A percentile compares a stretch with the other conserved stretches of the same genome.
Conservation (phyloP, 2,329 filamentous ascomycete species). For the Cladophialophora yegresii region DNA sequence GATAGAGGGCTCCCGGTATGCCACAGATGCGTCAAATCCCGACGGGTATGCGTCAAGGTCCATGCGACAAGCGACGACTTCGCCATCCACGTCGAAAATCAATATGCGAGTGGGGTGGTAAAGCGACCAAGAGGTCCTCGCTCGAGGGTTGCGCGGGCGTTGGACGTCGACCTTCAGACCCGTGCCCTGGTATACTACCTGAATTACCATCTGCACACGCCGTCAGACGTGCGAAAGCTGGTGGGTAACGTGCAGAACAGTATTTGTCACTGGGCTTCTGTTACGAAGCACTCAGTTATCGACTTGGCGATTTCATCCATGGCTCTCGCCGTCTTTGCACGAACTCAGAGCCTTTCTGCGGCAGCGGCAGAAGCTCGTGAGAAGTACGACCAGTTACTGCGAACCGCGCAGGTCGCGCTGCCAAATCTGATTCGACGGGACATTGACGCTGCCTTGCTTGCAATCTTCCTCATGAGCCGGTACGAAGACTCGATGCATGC, state of each 20-base stretch:
- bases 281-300: slow-evolving; percentile 31
- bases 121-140: slow-evolving; percentile 43
- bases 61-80: slow-evolving; percentile 15
- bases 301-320: slow-evolving; percentile 40
- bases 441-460: slow-evolving; percentile 34
- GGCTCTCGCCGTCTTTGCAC: slow-evolving; percentile 39
- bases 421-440: slow-evolving; percentile 11
- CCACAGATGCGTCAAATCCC: slow-evolving; percentile 36
- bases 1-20: slow-evolving; percentile 38
- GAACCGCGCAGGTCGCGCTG: slow-evolving; percentile 25
- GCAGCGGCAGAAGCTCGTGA: slow-evolving; percentile 37
- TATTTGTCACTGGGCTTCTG: slow-evolving; percentile 23
- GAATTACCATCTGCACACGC: slow-evolving; percentile 34
- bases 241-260: slow-evolving; percentile 26
- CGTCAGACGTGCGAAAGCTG: slow-evolving; percentile 25
- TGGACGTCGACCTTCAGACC: slow-evolving; percentile 36
- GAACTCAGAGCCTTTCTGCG: slow-evolving; percentile 32
- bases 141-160: slow-evolving; percentile 29
- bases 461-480: slow-evolving; percentile 36
- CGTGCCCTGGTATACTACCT: slow-evolving; percentile 38
- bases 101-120: slow-evolving; percentile 38
- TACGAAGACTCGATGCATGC: slow-evolving; percentile 32
- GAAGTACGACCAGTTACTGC: slow-evolving; percentile 36
- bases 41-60: slow-evolving; percentile 33
- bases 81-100: slow-evolving; percentile 38